phyloP scores from a whole-genome alignment of 2,329 filamentous ascomycete genomes.

The Monosporascus sp. region DNA sequence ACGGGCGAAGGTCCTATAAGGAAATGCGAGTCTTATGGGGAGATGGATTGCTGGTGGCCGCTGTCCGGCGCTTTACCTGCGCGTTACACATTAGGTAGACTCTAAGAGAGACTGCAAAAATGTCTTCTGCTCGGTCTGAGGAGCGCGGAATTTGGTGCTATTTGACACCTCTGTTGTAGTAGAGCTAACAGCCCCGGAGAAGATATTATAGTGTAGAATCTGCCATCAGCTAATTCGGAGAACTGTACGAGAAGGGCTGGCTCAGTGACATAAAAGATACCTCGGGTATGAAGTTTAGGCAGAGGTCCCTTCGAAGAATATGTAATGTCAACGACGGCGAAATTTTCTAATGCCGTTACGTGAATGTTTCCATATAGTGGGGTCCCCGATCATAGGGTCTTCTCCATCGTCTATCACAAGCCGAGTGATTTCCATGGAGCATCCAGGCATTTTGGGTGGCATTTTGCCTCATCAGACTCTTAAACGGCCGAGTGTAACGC shows the following conservation, averaged over 20 bases:
- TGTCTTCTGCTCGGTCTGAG: too few relatives aligned
- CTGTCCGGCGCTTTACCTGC: too few relatives aligned
- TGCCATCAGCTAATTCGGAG: too few relatives aligned
- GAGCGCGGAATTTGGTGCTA: too few relatives aligned
- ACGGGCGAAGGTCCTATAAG: too few relatives aligned
- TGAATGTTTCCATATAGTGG: constrained; percentile 18
- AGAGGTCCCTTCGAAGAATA: neutral
- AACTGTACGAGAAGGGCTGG: neutral
- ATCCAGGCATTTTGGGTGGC: constrained; percentile 3
- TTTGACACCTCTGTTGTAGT: too few relatives aligned
- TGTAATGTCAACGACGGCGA: constrained; percentile 3
- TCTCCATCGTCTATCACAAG: constrained; percentile 1
- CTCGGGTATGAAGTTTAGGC: neutral
- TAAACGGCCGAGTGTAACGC: neutral
- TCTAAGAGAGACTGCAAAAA: too few relatives aligned
- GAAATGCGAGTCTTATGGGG: too few relatives aligned
- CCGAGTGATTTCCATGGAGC: constrained; percentile 2
- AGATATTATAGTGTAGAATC: too few relatives aligned
- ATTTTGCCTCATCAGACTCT: neutral
- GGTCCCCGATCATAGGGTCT: constrained; percentile 9
- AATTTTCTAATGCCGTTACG: constrained; percentile 12
- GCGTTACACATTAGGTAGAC: too few relatives aligned
- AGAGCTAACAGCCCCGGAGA: too few relatives aligned
- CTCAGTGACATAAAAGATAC: neutral
- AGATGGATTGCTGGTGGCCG: too few relatives aligned